phyloP scores from a whole-genome alignment of 2,329 filamentous ascomycete species.

The Metarhizium rileyi region DNA sequence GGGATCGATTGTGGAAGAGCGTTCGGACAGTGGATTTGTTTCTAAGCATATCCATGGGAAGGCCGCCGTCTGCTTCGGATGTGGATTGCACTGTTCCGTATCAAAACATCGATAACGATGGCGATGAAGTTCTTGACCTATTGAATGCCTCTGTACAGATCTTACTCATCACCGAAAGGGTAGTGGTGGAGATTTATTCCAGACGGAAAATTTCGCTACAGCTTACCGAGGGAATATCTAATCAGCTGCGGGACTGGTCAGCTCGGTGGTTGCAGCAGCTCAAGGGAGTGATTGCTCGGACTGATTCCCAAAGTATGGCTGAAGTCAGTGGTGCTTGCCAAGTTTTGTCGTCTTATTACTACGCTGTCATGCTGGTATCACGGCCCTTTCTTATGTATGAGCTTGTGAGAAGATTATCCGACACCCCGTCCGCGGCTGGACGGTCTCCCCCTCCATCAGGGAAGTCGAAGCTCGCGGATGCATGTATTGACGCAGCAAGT shows the following conservation, averaged over 20 bases:
- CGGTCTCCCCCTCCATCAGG: constrained; percentile 24
- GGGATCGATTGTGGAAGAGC: constrained; percentile 45
- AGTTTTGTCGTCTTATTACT: constrained; percentile 43
- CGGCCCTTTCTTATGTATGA: constrained; percentile 48
- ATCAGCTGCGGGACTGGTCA: constrained; percentile 42
- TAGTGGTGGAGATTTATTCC: constrained; percentile 44
- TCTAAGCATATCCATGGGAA: constrained; percentile 43
- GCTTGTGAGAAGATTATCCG: constrained; percentile 34
- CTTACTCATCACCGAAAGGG: constrained; percentile 38
- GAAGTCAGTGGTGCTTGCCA: constrained; percentile 38
- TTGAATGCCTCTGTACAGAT: constrained; percentile 44
- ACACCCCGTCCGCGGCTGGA: constrained; percentile 15
- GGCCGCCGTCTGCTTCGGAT: constrained; percentile 43
- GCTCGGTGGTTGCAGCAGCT: constrained; percentile 36
- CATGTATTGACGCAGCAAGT: constrained; percentile 44
- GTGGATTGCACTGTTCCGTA: constrained; percentile 45
- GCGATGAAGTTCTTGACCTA: constrained; percentile 32
- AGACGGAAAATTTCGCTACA: constrained; percentile 42
- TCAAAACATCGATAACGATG: constrained; percentile 22
- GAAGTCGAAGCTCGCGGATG: constrained; percentile 41
- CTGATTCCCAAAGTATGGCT: constrained; percentile 12
- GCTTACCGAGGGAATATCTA: constrained; percentile 43
- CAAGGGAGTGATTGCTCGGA: constrained; percentile 25
- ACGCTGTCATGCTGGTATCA: constrained; percentile 47
- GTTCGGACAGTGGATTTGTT: constrained; percentile 42